Evolutionary conservation across 169 alveolate species (phyloP), one percentile per base, ranked within the genome.

Genomic region (Cryptosporidium bovis): DNA sequence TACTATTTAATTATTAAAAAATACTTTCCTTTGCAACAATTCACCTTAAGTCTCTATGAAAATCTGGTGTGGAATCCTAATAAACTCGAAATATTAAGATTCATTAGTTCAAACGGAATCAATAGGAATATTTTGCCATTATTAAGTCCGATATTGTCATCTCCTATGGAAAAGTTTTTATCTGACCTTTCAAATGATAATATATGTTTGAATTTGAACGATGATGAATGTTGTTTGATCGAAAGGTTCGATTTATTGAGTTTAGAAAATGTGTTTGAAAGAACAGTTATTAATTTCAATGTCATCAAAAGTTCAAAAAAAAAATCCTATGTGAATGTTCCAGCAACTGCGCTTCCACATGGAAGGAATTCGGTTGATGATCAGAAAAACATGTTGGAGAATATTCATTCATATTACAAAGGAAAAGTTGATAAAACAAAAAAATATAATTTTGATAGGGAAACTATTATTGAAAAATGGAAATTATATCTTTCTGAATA

Each of bases 331-430:
- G 83, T 51, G 20, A 77, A n/a, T 56, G 16, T 77, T 20, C 62
- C 65, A 18, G 71, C 87, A 3, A 15, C 71, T 62, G 87, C 64
- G 16, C 87, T 77, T 6, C 87, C 87, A n/a, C 87, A 77, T 44
- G 87, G 87, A 60, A 77, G 87, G 33, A 77, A 77, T 36, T 58
- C 87, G 18, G 87, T 62, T n/a, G 87, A 77, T 77, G 87, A 77
- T 56, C 87, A 77, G 56, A 77, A 60, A 60, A 77, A 46, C 51
- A 77, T 77, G 87, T 44, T 77, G 3, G 87, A 77, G 34, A 77
- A 77, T 77, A 15, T 77, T 8, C 87, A 77, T 27, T 18, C n/a
- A 1, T 77, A 77, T 60, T 77, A 77, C 64, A 62, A 62, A n/a
- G 55, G 64, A n/a, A 77, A 60, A 29, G n/a, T 77, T 56, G 87